phyloP scores from a whole-genome alignment of 371 early-diverging fungal genomes.

The Mortierella sp. region DNA sequence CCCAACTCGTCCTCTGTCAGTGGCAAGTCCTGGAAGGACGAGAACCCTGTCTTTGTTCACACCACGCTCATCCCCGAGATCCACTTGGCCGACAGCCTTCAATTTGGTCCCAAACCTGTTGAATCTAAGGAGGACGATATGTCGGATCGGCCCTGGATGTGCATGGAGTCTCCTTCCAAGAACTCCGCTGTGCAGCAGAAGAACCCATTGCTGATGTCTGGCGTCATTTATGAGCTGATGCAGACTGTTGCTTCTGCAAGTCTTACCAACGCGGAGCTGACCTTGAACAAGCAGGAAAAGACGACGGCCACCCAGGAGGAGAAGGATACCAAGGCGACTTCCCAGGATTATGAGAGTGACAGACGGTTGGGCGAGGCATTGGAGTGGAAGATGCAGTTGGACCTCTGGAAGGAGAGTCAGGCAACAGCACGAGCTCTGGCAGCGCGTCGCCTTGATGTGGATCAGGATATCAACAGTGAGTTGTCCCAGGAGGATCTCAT shows the following conservation, averaged over 20 bases:
- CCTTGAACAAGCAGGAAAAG: not conserved
- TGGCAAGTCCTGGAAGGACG: slow-evolving; percentile 37
- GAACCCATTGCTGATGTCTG: slow-evolving; percentile 33
- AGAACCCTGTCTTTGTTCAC: slow-evolving; percentile 38
- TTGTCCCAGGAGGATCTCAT: slow-evolving; percentile 1
- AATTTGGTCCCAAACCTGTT: slow-evolving; percentile 23
- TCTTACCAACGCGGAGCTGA: not conserved
- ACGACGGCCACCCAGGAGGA: not conserved
- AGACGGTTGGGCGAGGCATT: slow-evolving; percentile 25
- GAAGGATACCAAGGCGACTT: slow-evolving; percentile 12
- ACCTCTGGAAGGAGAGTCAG: slow-evolving; percentile 18
- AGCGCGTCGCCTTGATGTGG: not conserved
- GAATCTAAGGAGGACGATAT: slow-evolving; percentile 35
- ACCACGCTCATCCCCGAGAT: slow-evolving; percentile 39
- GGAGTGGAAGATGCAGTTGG: slow-evolving; percentile 35
- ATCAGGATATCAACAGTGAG: not conserved
- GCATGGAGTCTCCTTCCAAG: slow-evolving; percentile 20
- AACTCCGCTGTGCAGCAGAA: slow-evolving; percentile 14
- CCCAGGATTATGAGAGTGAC: slow-evolving; percentile 45
- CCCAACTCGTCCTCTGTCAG: slow-evolving; percentile 38
- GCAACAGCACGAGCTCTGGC: not conserved
- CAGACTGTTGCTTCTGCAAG: slow-evolving; percentile 17
- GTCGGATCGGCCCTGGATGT: slow-evolving; percentile 36
- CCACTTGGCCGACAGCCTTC: slow-evolving; percentile 16
- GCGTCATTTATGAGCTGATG: slow-evolving; percentile 45